Percentiles rank a stretch among this genome's conserved stretches.
Conservation (phyloP, 106 monocot species). For the Allium fistulosum region DNA sequence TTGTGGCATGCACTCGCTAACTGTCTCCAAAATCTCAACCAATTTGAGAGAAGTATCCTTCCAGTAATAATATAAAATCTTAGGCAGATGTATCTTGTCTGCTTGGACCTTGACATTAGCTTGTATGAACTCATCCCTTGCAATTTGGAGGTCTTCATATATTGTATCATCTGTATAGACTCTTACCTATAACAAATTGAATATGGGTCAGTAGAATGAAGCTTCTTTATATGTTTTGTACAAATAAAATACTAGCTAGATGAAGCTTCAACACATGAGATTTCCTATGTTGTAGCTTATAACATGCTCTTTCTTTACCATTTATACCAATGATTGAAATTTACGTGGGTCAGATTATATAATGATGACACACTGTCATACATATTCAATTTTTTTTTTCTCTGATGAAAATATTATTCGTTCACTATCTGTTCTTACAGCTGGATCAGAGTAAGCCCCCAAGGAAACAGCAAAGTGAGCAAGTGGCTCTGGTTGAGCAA, state of each 20-base stretch:
- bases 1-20: slow-evolving; percentile 29
- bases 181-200: slow-evolving; percentile 31
- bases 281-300: too few relatives aligned
- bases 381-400: background rate
- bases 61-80: slow-evolving; percentile 39
- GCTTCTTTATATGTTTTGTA: too few relatives aligned
- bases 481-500: slow-evolving; percentile 55
- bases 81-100: slow-evolving; percentile 48
- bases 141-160: slow-evolving; percentile 32
- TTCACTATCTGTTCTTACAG: slow-evolving; percentile 22
- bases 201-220: too few relatives aligned
- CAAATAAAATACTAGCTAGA: too few relatives aligned
- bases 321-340: too few relatives aligned
- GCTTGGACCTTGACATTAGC: slow-evolving; percentile 35
- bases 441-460: slow-evolving; percentile 76
- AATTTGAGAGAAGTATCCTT: slow-evolving; percentile 47
- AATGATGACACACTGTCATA: background rate
- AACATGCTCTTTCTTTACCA: too few relatives aligned
- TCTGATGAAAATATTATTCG: background rate
- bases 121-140: slow-evolving; percentile 59
- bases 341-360: too few relatives aligned
- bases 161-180: slow-evolving; percentile 54
- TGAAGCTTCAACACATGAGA: too few relatives aligned
- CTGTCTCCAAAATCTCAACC: slow-evolving; percentile 23
- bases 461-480: slow-evolving; percentile 74